Evolutionary conservation across 1,284 basidiomycete species (phyloP), one percentile per base, ranked within the genome.

Genomic region (Tylopilus sp.): DNA sequence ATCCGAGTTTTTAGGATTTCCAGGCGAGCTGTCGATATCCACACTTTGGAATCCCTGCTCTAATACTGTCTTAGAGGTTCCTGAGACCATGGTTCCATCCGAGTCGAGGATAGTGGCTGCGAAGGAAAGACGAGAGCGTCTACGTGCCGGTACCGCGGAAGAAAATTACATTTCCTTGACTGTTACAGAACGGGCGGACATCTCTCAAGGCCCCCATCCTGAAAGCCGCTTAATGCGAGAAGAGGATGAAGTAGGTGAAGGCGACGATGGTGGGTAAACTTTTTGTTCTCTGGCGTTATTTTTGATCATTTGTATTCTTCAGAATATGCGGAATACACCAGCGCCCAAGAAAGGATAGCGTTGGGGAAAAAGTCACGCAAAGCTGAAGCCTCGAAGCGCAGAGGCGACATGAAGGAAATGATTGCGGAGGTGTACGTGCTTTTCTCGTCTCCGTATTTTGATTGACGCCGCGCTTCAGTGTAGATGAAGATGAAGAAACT

Each of bases 241-340:
- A 68, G 94, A 96, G 38, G 94, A 97, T 65, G 91, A 95, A 59
- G 67, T 91, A 2, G 94, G 92, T 1, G 92, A 96, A 60, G 93
- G 88, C 0, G 94, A 95, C 50, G 94, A 96, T 60, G 91, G 91
- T 91, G 57, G 52, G 80, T 65, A 43, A 44, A n/a, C 43, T 46
- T 38, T 53, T n/a, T 18, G 17, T 29, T 36, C 17, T 8, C 41
- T 36, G 28, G 47, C 14, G 42, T 47, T 34, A 53, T 39, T 50
- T 26, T 55, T 47, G 46, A 43, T 62, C 44, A 47, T 39, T 20
- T 43, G 17, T 52, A 38, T 33, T 17, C 41, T 37, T 8, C 57
- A 92, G 93, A 94, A 60, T 85, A 83, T 62, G 89, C 93, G 6
- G 90, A 92, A 57, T 96, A 83, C 61, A 96, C 94, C 0, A 92